Evolutionary conservation across 2,329 filamentous ascomycete species (phyloP), one percentile per base, ranked within the genome.

Genomic region (Harringtonia lauricola): DNA sequence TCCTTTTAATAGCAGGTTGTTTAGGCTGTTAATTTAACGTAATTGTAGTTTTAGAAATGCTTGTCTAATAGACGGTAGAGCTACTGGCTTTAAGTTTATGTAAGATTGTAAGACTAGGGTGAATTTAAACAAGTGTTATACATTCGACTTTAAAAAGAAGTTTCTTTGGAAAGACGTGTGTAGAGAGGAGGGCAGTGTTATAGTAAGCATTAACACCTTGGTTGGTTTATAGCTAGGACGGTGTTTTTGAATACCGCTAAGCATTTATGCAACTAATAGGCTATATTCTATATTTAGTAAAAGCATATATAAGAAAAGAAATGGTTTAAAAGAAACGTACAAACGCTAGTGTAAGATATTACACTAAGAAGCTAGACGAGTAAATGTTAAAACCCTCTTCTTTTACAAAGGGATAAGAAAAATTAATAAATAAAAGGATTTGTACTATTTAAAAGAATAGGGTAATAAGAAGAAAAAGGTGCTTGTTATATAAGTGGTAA

Each of bases 31-130:
- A 50, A 50, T 59, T 9, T 44, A 15, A n/a, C 13, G 28, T 24
- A 37, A 30, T 17, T 39, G 42, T 21, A 47, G 31, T 24, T 51
- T 47, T 3, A 44, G 46, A 15, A 51, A 39, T n/a, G 44, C 47
- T 67, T 73, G 67, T 50, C 68, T 64, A 39, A 76, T 73, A 2
- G 72, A 69, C 18, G 72, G 72, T 19, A 76, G 60, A 30, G 64
- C 63, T 26, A 71, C 36, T n/a, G 28, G 35, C 18, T 37, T 34
- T 8, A 14, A 19, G 14, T 42, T 28, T 14, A 36, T 14, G 8
- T 26, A 18, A 12, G 41, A 19, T 4, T 28, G 34, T 7, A 34
- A 30, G 13, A 31, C 33, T 2, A 26, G 37, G 14, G 15, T 31
- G 26, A 31, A 31, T 17, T 42, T 26, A 2, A 34, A 15, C 13